Evolutionary conservation across 129 eudicot genomes (phyloP), one percentile per base, ranked within the genome.

Genomic region (Flaveria brownii): DNA sequence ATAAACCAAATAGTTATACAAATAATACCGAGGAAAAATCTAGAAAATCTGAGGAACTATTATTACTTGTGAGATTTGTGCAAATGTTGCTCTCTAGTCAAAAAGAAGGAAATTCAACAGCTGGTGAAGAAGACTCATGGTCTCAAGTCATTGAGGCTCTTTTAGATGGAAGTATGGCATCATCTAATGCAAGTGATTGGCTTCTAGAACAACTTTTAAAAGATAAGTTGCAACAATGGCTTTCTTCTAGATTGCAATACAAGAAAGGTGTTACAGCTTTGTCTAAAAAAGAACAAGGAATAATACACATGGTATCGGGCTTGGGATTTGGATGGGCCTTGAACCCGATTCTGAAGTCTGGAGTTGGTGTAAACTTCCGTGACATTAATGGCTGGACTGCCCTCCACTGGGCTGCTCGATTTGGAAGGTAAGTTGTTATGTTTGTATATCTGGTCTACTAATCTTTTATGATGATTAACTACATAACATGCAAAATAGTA

Each of bases 361-460:
- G 99, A 76, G 92, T 95, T 67, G 89, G 87, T 18, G 82, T 91
- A 11, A 85, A 95, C 77, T 95, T 86, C 68, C 97, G 99, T 25
- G 99, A 95, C 76, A 86, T 84, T 25, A 91, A 87, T 65, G 99
- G 99, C 61, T 91, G 97, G 94, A 91, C 99, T 41, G 96, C 99
- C 42, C 99, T 95, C 72, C 99, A 95, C 51, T 95, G 99, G 99
- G 99, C 99, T 55, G 99, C 97, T 71, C 88, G 85, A 69, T 95
- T 87, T 80, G 99, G 99, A 80, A 91, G 99, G 99, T 94, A 85
- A 17, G 68, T 25, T 13, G 51, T 47, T 5, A 26, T 61, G 67
- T 61, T 61, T 25, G 26, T 79, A 14, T 9, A 78, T 77, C 5
- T 23, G 45, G 68, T 67, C 30, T 14, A 41, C 60, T 39, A 63